Conservation (phyloP, 305 asterid genomes). For the Monarda citriodora region DNA sequence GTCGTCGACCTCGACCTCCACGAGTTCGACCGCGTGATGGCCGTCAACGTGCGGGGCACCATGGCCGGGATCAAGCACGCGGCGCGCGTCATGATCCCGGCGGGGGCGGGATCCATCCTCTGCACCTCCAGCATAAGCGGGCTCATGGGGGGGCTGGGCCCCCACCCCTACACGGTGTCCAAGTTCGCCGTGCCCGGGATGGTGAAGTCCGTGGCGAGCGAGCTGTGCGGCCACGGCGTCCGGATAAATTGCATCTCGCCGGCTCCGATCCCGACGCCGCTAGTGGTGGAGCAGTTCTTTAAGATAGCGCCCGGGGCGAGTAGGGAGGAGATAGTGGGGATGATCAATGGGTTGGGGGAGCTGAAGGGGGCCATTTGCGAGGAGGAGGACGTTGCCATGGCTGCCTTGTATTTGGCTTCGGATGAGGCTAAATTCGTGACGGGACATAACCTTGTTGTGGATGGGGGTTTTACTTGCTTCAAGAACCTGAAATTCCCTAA, state of each 20-base stretch:
- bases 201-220: conserved; percentile 34
- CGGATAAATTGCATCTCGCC: conserved; percentile 48
- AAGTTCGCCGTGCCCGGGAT: conserved; percentile 33
- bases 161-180: conserved; percentile 32
- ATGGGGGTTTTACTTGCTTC: conserved; percentile 43
- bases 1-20: conserved; percentile 28
- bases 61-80: conserved; percentile 38
- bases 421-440: conserved; percentile 42
- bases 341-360: conserved; percentile 27
- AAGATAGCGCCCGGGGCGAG: conserved; percentile 2
- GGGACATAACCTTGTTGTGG: conserved; percentile 51
- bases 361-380: conserved; percentile 32
- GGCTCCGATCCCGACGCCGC: conserved; percentile 28
- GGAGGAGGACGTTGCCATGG: conserved; percentile 34
- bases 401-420: conserved; percentile 40
- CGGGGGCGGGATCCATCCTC: conserved; percentile 35
- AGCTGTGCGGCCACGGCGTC: conserved; percentile 34
- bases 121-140: conserved; percentile 42
- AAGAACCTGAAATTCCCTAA: conserved; percentile 27
- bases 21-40: conserved; percentile 33
- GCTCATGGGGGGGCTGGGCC: conserved; percentile 34
- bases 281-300: conserved; percentile 22
- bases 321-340: conserved; percentile 16
- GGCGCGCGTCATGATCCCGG: conserved; percentile 36
- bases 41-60: conserved; percentile 31